Evolutionary conservation across 768 basidiomycete genomes (phyloP), one percentile per base, ranked within the genome.

Genomic region (Rhodotorula toruloides): DNA sequence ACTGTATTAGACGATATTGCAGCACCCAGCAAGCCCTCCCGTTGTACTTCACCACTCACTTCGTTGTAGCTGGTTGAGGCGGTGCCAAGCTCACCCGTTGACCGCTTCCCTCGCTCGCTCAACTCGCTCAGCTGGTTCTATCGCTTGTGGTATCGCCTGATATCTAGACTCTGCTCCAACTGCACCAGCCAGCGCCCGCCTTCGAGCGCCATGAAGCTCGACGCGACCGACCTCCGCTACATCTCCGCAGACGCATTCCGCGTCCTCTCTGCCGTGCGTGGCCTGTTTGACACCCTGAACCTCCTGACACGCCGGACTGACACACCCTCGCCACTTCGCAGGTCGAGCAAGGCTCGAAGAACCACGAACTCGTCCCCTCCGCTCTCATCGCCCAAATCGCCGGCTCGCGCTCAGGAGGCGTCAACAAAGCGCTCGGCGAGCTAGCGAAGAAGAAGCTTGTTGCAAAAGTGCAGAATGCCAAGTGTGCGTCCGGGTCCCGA

Each of bases 301-400:
- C 10, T 31, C 43, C n/a, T 1, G 42, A 8, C 40, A 22, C 29
- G 1, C 0, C 0, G 21, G 4, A 37, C 57, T 49, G 58, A 58
- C 22, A n/a, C 21, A 10, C 14, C 2, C 2, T 32, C 13, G 6
- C 49, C 49, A 47, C n/a, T 25, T 42, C 37, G 21, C 73, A 97
- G 93, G 90, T 90, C 42, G 96, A 99, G 80, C 91, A 94, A 83
- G 96, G 94, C 27, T 92, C 90, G 8, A 96, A 96, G 81, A 98
- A 98, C 76, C 96, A 99, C 75, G 89, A 98, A 78, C 83, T 96
- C 43, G 93, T 99, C 21, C 96, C 96, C 5, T 86, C 88, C 13
- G 78, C 84, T 0, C 84, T 98, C 71, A 90, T 98, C 68, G 86
- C 88, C 8, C 91, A 94, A 77, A 88, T 98, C 48, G 92, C 92